A percentile compares a stretch with the other conserved stretches of the same genome.
Evolutionary conservation across 208 protist genomes (phyloP).

Genomic region (Dictyostelium gargantuum): DNA sequence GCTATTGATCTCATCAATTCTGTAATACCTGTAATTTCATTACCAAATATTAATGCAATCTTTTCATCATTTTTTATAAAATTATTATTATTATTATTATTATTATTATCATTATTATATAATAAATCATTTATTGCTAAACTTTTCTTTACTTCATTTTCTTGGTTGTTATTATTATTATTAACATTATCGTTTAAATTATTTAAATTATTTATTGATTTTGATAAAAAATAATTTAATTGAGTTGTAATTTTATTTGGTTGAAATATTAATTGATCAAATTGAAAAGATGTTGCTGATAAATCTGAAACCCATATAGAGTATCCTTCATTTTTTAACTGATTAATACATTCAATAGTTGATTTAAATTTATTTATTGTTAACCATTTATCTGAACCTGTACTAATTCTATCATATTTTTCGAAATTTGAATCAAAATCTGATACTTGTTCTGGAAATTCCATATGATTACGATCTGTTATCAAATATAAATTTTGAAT

Average conservation of each 20-base stretch:
- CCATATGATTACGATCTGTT: no score
- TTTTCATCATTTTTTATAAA: not conserved
- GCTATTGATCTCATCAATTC: not conserved
- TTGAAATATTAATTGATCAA: constrained; percentile 16
- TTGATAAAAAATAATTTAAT: not conserved
- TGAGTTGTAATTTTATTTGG: not conserved
- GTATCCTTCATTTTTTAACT: not conserved
- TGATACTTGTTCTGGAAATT: not conserved
- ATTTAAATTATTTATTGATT: not conserved
- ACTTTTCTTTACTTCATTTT: not conserved
- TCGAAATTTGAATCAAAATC: not conserved
- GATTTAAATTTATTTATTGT: not conserved
- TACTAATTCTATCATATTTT: not conserved
- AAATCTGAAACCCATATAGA: constrained; percentile 17
- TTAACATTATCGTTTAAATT: not conserved
- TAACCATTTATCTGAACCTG: constrained; percentile 9
- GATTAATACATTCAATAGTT: not conserved
- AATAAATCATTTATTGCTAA: not conserved
- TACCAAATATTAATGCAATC: constrained; percentile 57
- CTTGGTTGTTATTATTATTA: not conserved
- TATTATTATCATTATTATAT: not conserved
- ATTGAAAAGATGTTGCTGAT: not conserved
- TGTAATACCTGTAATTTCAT: constrained; percentile 13
- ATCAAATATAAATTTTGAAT: constrained; percentile 34
- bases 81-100: not conserved